Evolutionary conservation across 768 basidiomycete genomes (phyloP).

Genomic region (Hypsizygus marmoreus): DNA sequence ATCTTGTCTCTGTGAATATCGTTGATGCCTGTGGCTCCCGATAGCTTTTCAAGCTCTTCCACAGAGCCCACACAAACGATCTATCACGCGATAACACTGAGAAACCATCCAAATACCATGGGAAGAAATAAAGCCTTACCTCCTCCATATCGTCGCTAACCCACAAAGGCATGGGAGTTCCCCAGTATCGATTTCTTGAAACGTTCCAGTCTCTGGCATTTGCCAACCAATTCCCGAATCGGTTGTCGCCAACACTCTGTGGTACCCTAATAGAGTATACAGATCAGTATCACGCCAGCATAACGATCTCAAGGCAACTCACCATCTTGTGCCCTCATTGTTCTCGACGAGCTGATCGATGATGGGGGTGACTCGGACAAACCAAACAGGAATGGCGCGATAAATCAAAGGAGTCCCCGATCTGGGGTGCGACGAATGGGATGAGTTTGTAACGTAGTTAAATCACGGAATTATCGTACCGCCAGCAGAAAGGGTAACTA

Average conservation of each 20-base stretch:
- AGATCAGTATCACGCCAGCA: not conserved
- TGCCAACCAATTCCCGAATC: constrained; percentile 96
- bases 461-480: constrained; percentile 43
- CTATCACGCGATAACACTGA: constrained; percentile 38
- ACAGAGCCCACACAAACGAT: constrained; percentile 87
- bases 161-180: constrained; percentile 97
- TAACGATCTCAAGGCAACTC: constrained; percentile 13
- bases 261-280: constrained; percentile 69
- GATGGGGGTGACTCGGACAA: constrained; percentile 84
- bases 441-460: not conserved
- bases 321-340: constrained; percentile 92
- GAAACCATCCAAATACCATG: not conserved
- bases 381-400: constrained; percentile 96
- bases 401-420: constrained; percentile 96
- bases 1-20: constrained; percentile 95
- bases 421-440: constrained; percentile 39
- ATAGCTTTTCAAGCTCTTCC: constrained; percentile 81
- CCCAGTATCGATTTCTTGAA: constrained; percentile 99
- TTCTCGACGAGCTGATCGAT: constrained; percentile 87
- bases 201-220: constrained; percentile 99
- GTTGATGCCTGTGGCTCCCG: constrained; percentile 80
- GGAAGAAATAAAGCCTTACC: constrained; percentile 40
- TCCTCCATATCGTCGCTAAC: constrained; percentile 91
- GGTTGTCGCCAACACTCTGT: constrained; percentile 82
- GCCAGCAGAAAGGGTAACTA: constrained; percentile 97